Evolutionary conservation across 2,329 filamentous ascomycete genomes (phyloP).

Genomic region (Verticillium dahliae): DNA sequence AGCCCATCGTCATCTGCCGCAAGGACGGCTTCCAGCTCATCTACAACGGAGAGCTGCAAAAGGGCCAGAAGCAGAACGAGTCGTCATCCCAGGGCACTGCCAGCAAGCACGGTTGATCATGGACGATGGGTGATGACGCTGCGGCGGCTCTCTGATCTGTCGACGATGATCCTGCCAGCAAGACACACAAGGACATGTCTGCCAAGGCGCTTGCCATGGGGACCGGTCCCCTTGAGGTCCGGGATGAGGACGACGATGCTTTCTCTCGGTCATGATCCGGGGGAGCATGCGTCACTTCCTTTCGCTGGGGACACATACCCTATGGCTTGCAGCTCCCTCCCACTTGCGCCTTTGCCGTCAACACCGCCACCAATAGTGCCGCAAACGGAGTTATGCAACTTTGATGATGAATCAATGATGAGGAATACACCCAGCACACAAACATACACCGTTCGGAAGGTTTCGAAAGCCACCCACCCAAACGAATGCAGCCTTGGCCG

Average conservation of each 20-base stretch:
- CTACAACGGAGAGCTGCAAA: slow-evolving; percentile 6
- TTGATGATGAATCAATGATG: background rate
- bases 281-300: background rate
- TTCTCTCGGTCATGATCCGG: background rate
- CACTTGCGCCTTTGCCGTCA: background rate
- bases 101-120: background rate
- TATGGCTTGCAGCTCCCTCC: background rate
- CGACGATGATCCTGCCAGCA: background rate
- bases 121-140: background rate
- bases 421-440: background rate
- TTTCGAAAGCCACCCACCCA: background rate
- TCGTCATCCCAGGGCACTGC: background rate
- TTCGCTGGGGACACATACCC: background rate
- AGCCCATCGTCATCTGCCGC: slow-evolving; percentile 31
- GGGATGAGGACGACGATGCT: background rate
- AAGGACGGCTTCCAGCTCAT: slow-evolving; percentile 26
- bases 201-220: background rate
- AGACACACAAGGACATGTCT: background rate
- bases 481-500: slow-evolving; percentile 3
- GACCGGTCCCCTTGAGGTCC: background rate
- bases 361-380: background rate
- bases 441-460: background rate
- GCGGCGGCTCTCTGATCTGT: background rate
- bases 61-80: background rate
- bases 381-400: background rate